Conservation (phyloP, 2,329 filamentous ascomycete genomes). For the Verticillium isaacii region DNA sequence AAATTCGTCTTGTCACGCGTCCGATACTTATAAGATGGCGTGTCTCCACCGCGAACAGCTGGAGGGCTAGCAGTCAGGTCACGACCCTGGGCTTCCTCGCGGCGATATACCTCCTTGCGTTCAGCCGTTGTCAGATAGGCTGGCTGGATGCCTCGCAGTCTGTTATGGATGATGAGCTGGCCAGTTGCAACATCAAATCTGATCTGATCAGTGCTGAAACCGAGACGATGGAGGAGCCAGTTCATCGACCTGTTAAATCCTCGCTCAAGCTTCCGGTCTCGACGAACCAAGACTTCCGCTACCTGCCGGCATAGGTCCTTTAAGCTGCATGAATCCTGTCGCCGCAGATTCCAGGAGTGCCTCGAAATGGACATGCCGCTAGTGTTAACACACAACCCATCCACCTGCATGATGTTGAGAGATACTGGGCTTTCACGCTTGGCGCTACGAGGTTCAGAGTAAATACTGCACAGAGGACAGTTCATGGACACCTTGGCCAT, state of each 20-base stretch:
- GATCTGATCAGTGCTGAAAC: neutral
- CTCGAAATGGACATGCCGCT: neutral
- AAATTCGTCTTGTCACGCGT: too few species aligned
- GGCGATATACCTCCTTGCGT: neutral
- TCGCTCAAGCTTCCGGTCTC: neutral
- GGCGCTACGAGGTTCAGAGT: neutral
- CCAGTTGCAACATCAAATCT: neutral
- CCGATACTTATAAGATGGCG: too few species aligned
- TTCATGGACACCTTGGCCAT: too few species aligned
- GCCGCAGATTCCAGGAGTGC: neutral
- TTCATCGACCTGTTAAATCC: neutral
- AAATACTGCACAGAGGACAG: neutral
- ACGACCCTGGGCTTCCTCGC: too few species aligned
- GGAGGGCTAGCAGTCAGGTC: too few species aligned
- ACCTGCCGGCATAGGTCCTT: neutral
- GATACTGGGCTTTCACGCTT: neutral
- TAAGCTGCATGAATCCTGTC: neutral
- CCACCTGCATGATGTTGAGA: neutral
- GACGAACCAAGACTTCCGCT: neutral
- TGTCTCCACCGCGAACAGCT: too few species aligned
- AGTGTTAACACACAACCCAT: neutral
- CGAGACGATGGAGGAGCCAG: neutral
- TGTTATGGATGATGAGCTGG: neutral
- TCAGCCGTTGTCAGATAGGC: neutral
- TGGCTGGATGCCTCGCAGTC: neutral